These are phyloP conservation scores for Barnettozyma botsteinii DNA, from an alignment of 805 yeast species.

Conservation along the genomic window DNA sequence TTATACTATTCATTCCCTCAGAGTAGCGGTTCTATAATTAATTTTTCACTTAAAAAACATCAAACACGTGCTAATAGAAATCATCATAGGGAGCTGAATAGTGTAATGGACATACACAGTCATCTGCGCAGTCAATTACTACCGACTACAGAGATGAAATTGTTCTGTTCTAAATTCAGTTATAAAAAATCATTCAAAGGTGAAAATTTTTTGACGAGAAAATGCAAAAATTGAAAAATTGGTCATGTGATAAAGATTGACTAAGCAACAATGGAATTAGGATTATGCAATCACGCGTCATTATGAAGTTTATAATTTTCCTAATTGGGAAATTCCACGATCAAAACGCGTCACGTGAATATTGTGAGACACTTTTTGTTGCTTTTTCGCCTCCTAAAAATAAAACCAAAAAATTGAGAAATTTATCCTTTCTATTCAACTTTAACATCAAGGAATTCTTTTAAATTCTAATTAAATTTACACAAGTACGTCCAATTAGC, in stretches of 20 bases:
- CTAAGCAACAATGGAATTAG: too few species aligned
- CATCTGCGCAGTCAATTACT: neutral
- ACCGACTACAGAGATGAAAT: neutral
- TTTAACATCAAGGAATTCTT: neutral
- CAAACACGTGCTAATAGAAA: constrained; percentile 7
- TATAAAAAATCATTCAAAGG: neutral
- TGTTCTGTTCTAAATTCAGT: neutral
- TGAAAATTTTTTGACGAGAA: neutral
- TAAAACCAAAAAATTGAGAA: too few species aligned
- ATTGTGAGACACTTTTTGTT: too few species aligned
- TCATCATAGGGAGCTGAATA: constrained; percentile 5
- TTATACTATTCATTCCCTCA: constrained; percentile 8
- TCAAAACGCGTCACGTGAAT: too few species aligned
- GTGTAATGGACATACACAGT: neutral
- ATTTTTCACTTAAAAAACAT: constrained; percentile 4
- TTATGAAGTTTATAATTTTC: neutral
- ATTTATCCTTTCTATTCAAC: neutral
- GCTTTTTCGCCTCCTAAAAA: too few species aligned
- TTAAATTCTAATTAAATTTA: too few species aligned
- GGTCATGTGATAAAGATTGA: too few species aligned
- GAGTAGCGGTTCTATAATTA: constrained; percentile 16
- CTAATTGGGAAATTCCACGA: neutral
- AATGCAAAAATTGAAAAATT: neutral
- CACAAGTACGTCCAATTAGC: neutral
- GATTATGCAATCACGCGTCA: too few species aligned